phyloP scores from a whole-genome alignment of 2,329 filamentous ascomycete genomes.

The Penicillium sp. region DNA sequence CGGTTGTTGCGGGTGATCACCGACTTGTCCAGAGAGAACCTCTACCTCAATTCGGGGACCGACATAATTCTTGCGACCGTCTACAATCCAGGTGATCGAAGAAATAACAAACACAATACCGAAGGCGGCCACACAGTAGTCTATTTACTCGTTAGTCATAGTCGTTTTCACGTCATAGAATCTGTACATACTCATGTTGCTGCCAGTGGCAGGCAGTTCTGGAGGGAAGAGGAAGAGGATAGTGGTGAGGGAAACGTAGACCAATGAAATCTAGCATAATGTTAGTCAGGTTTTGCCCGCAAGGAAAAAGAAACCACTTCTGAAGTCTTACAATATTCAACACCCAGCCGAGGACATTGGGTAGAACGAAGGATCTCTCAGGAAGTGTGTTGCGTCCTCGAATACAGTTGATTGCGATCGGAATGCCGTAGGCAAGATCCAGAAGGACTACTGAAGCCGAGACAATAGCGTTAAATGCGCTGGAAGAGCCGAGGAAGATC shows the following conservation, averaged over 20 bases:
- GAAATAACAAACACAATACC: slow-evolving; percentile 60
- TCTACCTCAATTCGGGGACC: slow-evolving; percentile 52
- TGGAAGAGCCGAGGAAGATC: slow-evolving; percentile 66
- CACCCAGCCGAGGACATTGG: slow-evolving; percentile 58
- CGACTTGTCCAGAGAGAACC: slow-evolving; percentile 26
- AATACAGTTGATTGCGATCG: slow-evolving; percentile 67
- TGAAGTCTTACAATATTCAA: slow-evolving; percentile 52
- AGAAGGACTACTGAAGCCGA: slow-evolving; percentile 71
- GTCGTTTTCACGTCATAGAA: neutral
- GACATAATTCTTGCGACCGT: slow-evolving; percentile 61
- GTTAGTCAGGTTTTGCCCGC: slow-evolving; percentile 1
- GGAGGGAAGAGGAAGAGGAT: slow-evolving; percentile 76
- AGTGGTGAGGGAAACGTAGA: slow-evolving; percentile 68
- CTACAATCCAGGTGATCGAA: slow-evolving; percentile 59
- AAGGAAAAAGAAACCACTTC: neutral
- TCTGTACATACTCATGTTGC: slow-evolving; percentile 64
- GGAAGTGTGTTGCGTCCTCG: slow-evolving; percentile 67
- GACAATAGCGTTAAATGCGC: slow-evolving; percentile 71
- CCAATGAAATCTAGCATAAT: slow-evolving; percentile 53
- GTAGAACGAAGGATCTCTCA: slow-evolving; percentile 58
- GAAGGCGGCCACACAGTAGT: slow-evolving; percentile 54
- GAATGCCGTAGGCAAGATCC: slow-evolving; percentile 72
- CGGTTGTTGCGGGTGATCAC: slow-evolving; percentile 14
- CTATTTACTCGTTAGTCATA: slow-evolving; percentile 17
- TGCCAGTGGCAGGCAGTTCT: slow-evolving; percentile 60